phyloP scores from a whole-genome alignment of 2,329 filamentous ascomycete species.

The Rugonectria rugulosa region DNA sequence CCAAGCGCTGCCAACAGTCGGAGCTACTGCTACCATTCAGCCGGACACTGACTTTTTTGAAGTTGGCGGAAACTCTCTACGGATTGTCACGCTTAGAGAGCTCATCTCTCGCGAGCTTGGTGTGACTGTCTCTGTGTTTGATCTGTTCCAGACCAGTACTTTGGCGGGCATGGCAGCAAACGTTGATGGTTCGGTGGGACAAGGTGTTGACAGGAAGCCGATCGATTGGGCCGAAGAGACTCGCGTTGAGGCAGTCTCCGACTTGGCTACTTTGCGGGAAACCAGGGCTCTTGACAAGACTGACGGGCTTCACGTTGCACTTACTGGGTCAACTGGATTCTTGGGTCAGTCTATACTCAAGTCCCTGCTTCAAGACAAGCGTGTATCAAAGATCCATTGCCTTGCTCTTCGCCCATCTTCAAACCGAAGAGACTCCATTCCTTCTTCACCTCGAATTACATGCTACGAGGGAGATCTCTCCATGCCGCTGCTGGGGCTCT shows the following conservation, averaged over 20 bases:
- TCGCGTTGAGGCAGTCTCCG: no score
- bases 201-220: no score
- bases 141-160: background rate
- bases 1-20: no score
- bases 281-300: background rate
- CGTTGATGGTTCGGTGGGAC: background rate
- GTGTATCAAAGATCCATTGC: slow-evolving; percentile 1
- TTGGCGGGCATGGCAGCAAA: background rate
- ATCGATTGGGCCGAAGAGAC: slow-evolving; percentile 2
- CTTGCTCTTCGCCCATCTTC: background rate
- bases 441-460: no score
- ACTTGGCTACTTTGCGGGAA: background rate
- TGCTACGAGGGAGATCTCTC: slow-evolving; percentile 2
- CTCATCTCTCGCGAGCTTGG: background rate
- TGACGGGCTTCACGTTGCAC: background rate
- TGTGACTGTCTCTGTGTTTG: background rate
- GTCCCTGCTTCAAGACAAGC: background rate
- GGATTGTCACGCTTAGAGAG: background rate
- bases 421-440: background rate
- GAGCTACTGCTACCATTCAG: no score
- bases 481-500: background rate
- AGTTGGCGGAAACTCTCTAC: slow-evolving; percentile 11
- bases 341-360: background rate
- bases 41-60: slow-evolving; percentile 8
- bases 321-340: background rate